Evolutionary conservation across 176 grass and related monocot genomes (phyloP), one percentile per base, ranked within the genome.

Genomic region (Oryza australiensis): DNA sequence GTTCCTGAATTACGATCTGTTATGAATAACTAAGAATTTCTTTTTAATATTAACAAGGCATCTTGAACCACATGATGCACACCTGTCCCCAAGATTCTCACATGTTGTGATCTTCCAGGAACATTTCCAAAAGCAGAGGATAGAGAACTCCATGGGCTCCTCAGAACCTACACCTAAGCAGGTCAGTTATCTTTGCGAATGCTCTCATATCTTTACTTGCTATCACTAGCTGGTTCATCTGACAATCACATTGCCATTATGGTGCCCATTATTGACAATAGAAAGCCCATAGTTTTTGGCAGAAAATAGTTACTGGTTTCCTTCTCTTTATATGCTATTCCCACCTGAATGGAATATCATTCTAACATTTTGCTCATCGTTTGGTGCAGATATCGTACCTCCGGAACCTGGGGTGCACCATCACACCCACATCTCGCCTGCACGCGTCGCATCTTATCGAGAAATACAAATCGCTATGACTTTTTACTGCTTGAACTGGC

Each of bases 91-190:
- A 79, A 80, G 76, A 51, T 37, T 16, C 64, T 80, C 49, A 75
- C 49, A 41, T 81, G 62, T 64, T 15, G 84, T 69, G 86, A 82
- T 49, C n/a, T 90, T 86, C 86, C 78, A 97, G 95, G 95, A 97
- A 83, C 94, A 97, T 87, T 97, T 97, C 69, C 94, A 94, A 72
- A 98, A 94, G 83, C 95, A 93, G 64, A 98, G 95, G 80, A 93
- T 98, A 71, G 95, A 98, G 75, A 94, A 92, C 68, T 97, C 92
- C 6, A 98, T 98, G 95, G 86, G 88, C 68, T 98, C 92, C 13
- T 94, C 92, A 4, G 88, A 89, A 85, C 90, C 95, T 82, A 98
- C 95, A 86, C 71, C 76, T 72, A 98, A 94, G 77, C 95, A 98
- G 92, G 95, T 94, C 64, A 68, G 87, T 48, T 82, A 20, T 46